Evolutionary conservation across 2,329 filamentous ascomycete genomes (phyloP), one percentile per base, ranked within the genome.

Genomic region (Lachnellula arida): DNA sequence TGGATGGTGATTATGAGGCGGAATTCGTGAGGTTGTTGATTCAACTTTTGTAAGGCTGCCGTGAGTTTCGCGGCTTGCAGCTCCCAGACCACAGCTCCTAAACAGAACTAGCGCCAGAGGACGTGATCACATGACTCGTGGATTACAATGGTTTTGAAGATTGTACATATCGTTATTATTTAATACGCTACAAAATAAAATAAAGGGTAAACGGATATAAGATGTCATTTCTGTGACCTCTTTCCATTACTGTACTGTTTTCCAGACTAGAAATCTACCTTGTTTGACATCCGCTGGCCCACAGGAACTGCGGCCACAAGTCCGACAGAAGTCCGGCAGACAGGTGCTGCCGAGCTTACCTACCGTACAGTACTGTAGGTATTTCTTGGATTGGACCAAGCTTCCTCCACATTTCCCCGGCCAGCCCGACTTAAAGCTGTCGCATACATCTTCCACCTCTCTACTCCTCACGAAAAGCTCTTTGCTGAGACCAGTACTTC

Each of bases 51-150:
- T 49, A 63, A 60, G 59, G 61, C 62, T 63, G 49, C 58, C 51
- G 44, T 54, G 55, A 56, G 37, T 56, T 56, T 60, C 63, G 63
- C 63, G 65, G 60, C 64, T 56, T 32, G 28, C 28, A 32, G 53
- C 55, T 49, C 46, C 32, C 35, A 22, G 32, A 49, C 28, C 28
- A 32, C 28, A 61, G 59, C 58, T 62, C 32, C 53, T 35, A 48
- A 57, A 55, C 54, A 43, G 55, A 56, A 37, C n/a, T 58, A 61
- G 57, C 51, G 49, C 52, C 17, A 11, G 37, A 23, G 15, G 23
- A 22, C 19, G 37, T 17, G 15, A 43, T 58, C 58, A 60, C 58
- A 50, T 58, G 55, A 12, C 22, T 25, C 40, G 3, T 2, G 9
- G 9, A 8, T 32, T 32, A 4, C 1, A 32, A 1, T 1, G 9